These are phyloP conservation scores for Venturia oleaginea DNA, from an alignment of 2,329 filamentous ascomycete species.

Conservation along the genomic window DNA sequence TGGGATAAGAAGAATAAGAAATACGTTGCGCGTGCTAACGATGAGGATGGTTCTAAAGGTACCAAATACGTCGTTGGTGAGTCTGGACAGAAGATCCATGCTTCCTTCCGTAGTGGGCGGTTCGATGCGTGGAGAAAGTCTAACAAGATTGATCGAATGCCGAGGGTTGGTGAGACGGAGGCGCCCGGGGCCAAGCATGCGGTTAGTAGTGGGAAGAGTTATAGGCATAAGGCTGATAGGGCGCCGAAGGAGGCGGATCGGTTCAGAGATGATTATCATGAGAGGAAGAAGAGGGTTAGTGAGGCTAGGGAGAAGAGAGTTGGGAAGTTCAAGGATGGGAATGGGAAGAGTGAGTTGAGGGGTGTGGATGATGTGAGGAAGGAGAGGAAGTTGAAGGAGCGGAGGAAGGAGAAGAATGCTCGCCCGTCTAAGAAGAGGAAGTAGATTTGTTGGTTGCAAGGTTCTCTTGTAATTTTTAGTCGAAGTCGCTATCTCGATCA, in stretches of 20 bases:
- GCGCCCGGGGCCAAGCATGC: slow-evolving; percentile 30
- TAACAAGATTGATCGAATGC: slow-evolving; percentile 70
- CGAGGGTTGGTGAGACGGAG: slow-evolving; percentile 76
- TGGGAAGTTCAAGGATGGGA: slow-evolving; percentile 63
- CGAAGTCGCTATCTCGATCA: no score
- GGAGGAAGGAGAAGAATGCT: slow-evolving; percentile 77
- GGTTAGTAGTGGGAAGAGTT: slow-evolving; percentile 44
- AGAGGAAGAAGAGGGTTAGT: slow-evolving; percentile 79
- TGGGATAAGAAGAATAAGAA: slow-evolving; percentile 98
- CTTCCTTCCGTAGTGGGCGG: slow-evolving; percentile 82
- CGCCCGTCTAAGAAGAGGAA: slow-evolving; percentile 59
- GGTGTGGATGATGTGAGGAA: slow-evolving; percentile 77
- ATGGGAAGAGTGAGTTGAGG: slow-evolving; percentile 72
- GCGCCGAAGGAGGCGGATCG: slow-evolving; percentile 92
- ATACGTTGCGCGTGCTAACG: slow-evolving; percentile 85
- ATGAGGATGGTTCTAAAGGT: slow-evolving; percentile 79
- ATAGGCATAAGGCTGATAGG: slow-evolving; percentile 77
- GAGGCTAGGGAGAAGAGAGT: slow-evolving; percentile 80
- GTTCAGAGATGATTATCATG: slow-evolving; percentile 81
- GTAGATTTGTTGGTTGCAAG: slow-evolving; percentile 19
- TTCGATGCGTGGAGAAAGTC: slow-evolving; percentile 89
- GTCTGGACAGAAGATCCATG: slow-evolving; percentile 90
- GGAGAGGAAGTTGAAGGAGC: slow-evolving; percentile 67
- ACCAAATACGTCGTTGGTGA: slow-evolving; percentile 74
- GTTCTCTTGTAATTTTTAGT: not conserved